Conservation (phyloP, 164 flowering plant species). For the Vitis vinifera region DNA sequence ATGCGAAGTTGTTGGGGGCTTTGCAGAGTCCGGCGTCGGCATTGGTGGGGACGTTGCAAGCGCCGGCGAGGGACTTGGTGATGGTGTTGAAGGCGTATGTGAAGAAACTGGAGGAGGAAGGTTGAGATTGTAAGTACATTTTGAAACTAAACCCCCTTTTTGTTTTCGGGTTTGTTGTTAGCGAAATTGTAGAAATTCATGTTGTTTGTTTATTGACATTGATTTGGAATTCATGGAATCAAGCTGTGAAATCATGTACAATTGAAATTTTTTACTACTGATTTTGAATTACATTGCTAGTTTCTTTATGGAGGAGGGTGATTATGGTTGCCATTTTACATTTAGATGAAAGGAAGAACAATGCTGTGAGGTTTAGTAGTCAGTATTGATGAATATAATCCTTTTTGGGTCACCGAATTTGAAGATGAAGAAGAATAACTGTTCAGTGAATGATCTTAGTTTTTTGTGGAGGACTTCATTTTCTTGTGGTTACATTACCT, state of each 20-base stretch:
- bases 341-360: no score
- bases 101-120: slow-evolving; percentile 80
- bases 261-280: background rate
- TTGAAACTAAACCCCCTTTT: background rate
- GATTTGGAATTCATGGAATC: background rate
- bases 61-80: slow-evolving; percentile 86
- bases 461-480: no score
- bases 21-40: slow-evolving; percentile 68
- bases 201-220: background rate
- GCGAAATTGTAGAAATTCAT: background rate
- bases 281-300: background rate
- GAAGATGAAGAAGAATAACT: no score
- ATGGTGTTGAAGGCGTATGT: slow-evolving; percentile 84
- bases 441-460: no score
- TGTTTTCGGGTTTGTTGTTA: background rate
- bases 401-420: no score
- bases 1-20: slow-evolving; percentile 71
- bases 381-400: no score
- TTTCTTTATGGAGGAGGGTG: background rate
- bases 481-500: no score
- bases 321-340: background rate
- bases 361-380: no score
- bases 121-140: slow-evolving; percentile 16
- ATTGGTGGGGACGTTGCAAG: slow-evolving; percentile 81
- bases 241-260: background rate